Evolutionary conservation across 2,329 filamentous ascomycete species (phyloP), one percentile per base, ranked within the genome.

Genomic region (Cladosporium oxysporum): DNA sequence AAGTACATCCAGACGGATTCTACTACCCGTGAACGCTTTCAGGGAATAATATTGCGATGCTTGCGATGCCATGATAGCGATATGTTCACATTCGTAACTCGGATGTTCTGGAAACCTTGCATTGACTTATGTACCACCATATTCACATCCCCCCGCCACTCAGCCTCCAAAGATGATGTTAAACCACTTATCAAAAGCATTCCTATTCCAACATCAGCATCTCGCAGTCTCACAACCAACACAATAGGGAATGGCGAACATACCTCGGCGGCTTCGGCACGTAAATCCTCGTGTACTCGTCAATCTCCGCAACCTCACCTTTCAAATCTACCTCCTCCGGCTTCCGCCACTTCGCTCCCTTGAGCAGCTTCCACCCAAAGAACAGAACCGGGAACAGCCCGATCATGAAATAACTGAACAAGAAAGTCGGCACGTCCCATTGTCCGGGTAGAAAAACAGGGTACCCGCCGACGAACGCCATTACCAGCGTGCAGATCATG

Each of bases 381-480:
- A 86, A 93, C 1, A 94, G 78, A 0, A 88, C 68, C 0, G 91
- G 91, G 72, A 90, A 91, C 1, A 92, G 79, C 6, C 83, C 85
- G 53, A 93, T 85, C 84, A 92, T 92, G 61, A 87, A 88, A 76
- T 93, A 93, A 16, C 78, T 81, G 78, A 92, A 92, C 16, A 93
- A 74, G 74, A 94, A 94, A 2, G 85, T 87, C 8, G 88, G 83
- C 0, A 90, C 73, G 64, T 87, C 83, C 91, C 89, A 93, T 8
- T 83, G 81, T 0, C 82, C 83, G 0, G 89, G 88, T 55, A 93
- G 73, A 71, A 93, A 94, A 1, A 93, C 90, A 0, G 88, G 84
- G 69, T 93, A 94, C 0, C 91, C 91, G 10, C 89, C 87, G 1
- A 93, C 87, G 70, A 93, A 87, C 0, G 88, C 85, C 88, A 94